Conservation (phyloP, 2,329 filamentous ascomycete genomes). For the Xylariales sp. region DNA sequence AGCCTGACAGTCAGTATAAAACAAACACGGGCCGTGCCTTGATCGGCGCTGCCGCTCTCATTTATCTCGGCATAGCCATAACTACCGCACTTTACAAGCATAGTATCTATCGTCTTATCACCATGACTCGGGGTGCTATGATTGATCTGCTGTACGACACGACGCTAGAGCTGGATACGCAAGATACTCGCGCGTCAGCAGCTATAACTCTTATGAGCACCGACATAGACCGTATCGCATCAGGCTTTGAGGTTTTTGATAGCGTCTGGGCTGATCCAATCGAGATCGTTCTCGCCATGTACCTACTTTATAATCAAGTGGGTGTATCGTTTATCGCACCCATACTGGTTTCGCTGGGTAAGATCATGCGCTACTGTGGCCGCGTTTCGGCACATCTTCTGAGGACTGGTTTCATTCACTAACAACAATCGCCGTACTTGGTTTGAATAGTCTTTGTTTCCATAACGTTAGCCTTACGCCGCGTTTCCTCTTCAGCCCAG, state of each 20-base stretch:
- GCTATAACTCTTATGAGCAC: slow-evolving; percentile 8
- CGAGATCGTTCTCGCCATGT: slow-evolving; percentile 9
- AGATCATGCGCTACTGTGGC: too few relatives aligned
- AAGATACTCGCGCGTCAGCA: too few relatives aligned
- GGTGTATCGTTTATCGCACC: slow-evolving; percentile 8
- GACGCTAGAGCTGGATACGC: too few relatives aligned
- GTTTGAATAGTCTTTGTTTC: too few relatives aligned
- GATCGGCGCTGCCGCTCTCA: neutral
- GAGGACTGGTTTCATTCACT: too few relatives aligned
- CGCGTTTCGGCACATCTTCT: too few relatives aligned
- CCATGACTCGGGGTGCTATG: slow-evolving; percentile 27
- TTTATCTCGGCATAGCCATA: slow-evolving; percentile 3
- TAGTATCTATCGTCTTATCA: neutral
- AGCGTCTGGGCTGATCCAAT: slow-evolving; percentile 7
- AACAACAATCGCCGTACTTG: too few relatives aligned
- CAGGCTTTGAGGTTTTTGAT: slow-evolving; percentile 6
- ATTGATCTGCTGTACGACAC: slow-evolving; percentile 26
- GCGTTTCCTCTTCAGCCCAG: too few relatives aligned
- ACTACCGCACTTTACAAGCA: neutral
- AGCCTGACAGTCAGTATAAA: slow-evolving; percentile 3
- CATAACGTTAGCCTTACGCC: too few relatives aligned
- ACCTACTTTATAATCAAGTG: slow-evolving; percentile 7
- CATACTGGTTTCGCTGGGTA: slow-evolving; percentile 8
- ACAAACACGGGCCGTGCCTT: slow-evolving; percentile 24
- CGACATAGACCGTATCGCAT: slow-evolving; percentile 8